These are phyloP conservation scores for Colletotrichum orchidophilum DNA, from an alignment of 2,329 filamentous ascomycete species.

Conservation along the genomic window DNA sequence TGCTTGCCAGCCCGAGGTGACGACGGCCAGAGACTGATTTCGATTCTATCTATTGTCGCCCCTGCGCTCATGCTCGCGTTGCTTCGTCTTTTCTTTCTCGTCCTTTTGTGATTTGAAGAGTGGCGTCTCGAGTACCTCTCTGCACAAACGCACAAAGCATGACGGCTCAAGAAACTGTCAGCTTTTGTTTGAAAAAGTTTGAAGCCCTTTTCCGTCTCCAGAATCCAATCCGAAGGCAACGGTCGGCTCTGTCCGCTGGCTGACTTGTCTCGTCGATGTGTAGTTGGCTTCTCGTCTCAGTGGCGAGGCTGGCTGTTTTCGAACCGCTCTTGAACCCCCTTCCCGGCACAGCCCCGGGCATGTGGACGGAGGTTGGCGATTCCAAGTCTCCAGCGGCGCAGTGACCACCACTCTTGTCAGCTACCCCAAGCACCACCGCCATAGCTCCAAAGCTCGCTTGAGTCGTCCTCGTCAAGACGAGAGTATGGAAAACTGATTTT, in stretches of 20 bases:
- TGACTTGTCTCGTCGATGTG: not conserved
- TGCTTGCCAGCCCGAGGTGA: not conserved
- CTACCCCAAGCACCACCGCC: not conserved
- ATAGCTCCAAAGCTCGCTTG: not conserved
- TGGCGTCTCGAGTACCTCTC: not conserved
- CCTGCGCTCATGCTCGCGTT: not conserved
- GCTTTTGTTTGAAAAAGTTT: not conserved
- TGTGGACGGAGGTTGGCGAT: not conserved
- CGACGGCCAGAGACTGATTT: not conserved
- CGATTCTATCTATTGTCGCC: not conserved
- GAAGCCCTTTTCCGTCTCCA: not conserved
- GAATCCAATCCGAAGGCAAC: not conserved
- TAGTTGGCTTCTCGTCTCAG: not conserved
- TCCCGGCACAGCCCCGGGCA: conserved; percentile 8
- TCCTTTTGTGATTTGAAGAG: not conserved
- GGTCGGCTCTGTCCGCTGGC: not conserved
- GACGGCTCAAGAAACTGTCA: not conserved
- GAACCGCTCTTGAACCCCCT: not conserved
- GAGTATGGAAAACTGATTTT: not conserved
- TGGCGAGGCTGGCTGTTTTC: conserved; percentile 1
- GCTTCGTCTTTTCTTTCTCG: not conserved
- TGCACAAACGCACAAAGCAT: conserved; percentile 1
- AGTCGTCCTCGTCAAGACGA: not conserved
- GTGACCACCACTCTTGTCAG: not conserved
- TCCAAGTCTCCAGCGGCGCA: not conserved